These are phyloP conservation scores for Fusarium siculi DNA, from an alignment of 2,329 filamentous ascomycete species.

Conservation along the genomic window DNA sequence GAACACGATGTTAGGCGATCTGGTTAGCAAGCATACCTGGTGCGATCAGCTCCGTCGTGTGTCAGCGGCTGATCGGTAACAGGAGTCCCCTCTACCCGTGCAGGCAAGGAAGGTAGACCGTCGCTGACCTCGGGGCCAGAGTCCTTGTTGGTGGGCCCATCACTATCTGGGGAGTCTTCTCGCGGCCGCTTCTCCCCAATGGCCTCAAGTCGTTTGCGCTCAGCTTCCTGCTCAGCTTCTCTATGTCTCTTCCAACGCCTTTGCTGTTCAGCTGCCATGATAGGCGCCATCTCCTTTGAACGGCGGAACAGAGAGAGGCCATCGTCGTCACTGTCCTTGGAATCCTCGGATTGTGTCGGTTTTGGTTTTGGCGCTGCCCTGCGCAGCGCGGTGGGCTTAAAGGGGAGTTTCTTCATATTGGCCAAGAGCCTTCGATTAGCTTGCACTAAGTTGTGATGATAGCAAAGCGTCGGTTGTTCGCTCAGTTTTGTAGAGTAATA, in stretches of 20 bases:
- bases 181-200: slow-evolving; percentile 36
- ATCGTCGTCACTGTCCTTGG: slow-evolving; percentile 45
- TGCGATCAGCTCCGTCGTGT: slow-evolving; percentile 18
- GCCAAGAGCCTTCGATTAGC: slow-evolving; percentile 14
- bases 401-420: slow-evolving; percentile 57
- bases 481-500: neutral
- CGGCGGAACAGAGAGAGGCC: slow-evolving; percentile 62
- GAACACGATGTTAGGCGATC: neutral
- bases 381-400: slow-evolving; percentile 60
- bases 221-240: slow-evolving; percentile 34
- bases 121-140: neutral
- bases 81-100: neutral
- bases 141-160: slow-evolving; percentile 1
- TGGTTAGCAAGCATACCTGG: slow-evolving; percentile 34
- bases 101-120: neutral
- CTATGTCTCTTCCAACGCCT: slow-evolving; percentile 42
- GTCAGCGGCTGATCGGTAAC: slow-evolving; percentile 22
- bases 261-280: slow-evolving; percentile 55
- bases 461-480: slow-evolving; percentile 11
- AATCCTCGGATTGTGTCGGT: slow-evolving; percentile 26
- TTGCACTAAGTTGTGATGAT: slow-evolving; percentile 3
- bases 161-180: slow-evolving; percentile 29
- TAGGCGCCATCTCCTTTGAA: slow-evolving; percentile 60
- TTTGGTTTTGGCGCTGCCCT: slow-evolving; percentile 46
- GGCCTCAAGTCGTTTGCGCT: slow-evolving; percentile 25